These are phyloP conservation scores for Penicillium riverlandense DNA, from an alignment of 495 filamentous ascomycete genomes.

Conservation along the genomic window DNA sequence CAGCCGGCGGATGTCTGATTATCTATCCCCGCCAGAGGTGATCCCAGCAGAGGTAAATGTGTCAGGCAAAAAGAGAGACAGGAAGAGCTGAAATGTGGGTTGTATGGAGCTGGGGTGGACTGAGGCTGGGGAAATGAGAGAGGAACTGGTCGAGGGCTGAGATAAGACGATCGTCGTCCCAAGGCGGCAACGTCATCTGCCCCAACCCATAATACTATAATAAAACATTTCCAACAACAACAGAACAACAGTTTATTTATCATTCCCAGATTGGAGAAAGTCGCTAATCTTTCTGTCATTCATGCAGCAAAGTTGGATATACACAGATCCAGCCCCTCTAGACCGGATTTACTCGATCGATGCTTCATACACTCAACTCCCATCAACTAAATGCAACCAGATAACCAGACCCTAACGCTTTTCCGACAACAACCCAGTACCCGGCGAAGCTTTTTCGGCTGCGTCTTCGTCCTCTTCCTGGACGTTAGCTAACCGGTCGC, in stretches of 20 bases:
- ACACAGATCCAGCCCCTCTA: neutral
- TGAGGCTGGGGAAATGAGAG: conserved; percentile 8
- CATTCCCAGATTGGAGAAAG: no score
- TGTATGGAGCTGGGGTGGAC: no score
- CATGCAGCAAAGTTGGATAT: neutral
- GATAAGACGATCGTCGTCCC: conserved; percentile 20
- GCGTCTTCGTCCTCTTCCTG: conserved; percentile 10
- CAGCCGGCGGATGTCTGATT: conserved; percentile 6
- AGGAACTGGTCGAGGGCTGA: conserved; percentile 8
- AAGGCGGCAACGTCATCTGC: conserved; percentile 23
- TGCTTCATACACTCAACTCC: neutral
- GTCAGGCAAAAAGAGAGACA: no score
- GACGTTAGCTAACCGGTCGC: conserved; percentile 24
- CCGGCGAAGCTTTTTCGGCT: conserved; percentile 9
- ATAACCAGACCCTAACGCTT: conserved; percentile 8
- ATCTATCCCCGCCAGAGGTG: neutral
- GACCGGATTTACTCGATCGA: neutral
- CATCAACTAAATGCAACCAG: neutral
- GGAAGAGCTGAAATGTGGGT: no score
- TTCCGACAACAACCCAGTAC: conserved; percentile 13
- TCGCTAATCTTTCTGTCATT: no score
- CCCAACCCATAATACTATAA: neutral
- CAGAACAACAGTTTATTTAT: neutral
- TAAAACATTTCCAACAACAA: no score
- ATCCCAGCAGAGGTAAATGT: neutral